Evolutionary conservation across 345 rosid species (phyloP), one percentile per base, ranked within the genome.

Genomic region (Mangifera indica): DNA sequence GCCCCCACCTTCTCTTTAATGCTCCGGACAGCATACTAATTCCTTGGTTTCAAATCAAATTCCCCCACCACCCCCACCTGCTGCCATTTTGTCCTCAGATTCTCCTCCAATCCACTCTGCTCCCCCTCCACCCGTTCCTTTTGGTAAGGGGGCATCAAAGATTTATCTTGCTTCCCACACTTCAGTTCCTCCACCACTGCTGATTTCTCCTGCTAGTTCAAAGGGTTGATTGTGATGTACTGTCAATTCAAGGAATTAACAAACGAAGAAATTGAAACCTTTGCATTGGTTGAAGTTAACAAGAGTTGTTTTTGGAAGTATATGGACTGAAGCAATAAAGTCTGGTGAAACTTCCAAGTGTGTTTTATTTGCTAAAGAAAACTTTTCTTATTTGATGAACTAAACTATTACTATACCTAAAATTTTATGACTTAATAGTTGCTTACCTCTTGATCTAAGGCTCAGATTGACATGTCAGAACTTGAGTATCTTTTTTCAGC

Each of bases 301-400:
- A 65, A 94, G 93, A 88, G 97, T 97, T 40, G 93, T 90, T 22
- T 89, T 84, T 72, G 98, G 98, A 79, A 94, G 98, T 79, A 83
- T 94, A 69, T 94, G 98, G 98, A 97, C 97, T 44, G 98, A 94
- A 82, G 78, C 98, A 63, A 96, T 88, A 79, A 94, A 90, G 80
- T 76, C 87, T 70, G 90, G 32, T 29, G 32, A 29, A 29, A 3
- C 88, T 70, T 80, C 97, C 32, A 90, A 86, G 98, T 94, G 86
- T 18, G 87, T 80, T 67, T 74, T 69, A 63, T 72, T 64, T 42
- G 64, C 56, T 10, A 55, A 78, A 20, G 66, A 10, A 53, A 25
- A 13, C 52, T 14, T 54, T 76, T 12, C 24, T 26, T 63, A 74
- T 76, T 37, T 67, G 10, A 46, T 74, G 60, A 18, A 70, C 48